These are phyloP conservation scores for Suillus tomentosus DNA, from an alignment of 768 basidiomycete species.

Conservation along the genomic window DNA sequence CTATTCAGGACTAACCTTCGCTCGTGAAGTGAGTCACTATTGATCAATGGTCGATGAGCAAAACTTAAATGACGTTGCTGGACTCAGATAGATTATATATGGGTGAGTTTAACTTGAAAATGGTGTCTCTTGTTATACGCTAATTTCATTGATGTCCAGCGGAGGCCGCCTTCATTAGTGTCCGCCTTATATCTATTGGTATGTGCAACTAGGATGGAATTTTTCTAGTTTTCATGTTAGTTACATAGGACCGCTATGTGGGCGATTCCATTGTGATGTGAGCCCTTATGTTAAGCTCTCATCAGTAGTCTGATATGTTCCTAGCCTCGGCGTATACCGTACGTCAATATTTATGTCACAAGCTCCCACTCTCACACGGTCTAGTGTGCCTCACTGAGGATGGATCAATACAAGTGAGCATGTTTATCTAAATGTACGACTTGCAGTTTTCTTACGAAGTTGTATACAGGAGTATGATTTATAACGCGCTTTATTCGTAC, in stretches of 20 bases:
- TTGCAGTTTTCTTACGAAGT: background rate
- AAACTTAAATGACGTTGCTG: slow-evolving; percentile 1
- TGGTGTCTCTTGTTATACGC: background rate
- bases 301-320: background rate
- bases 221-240: slow-evolving; percentile 2
- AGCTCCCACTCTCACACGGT: background rate
- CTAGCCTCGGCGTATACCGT: background rate
- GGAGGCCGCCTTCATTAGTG: slow-evolving; percentile 28
- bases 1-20: slow-evolving; percentile 24
- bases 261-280: slow-evolving; percentile 34
- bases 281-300: slow-evolving; percentile 6
- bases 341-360: background rate
- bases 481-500: background rate
- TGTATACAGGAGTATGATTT: background rate
- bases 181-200: slow-evolving; percentile 29
- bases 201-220: slow-evolving; percentile 7
- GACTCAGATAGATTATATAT: slow-evolving; percentile 31
- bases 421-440: background rate
- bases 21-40: slow-evolving; percentile 29
- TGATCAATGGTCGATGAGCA: background rate
- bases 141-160: slow-evolving; percentile 18
- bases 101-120: slow-evolving; percentile 23
- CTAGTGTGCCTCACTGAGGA: background rate
- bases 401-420: background rate
- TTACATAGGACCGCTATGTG: slow-evolving; percentile 30